Evolutionary conservation across 108 stramenopile species (phyloP), one percentile per base, ranked within the genome.

Genomic region (Cyclotella cryptica): DNA sequence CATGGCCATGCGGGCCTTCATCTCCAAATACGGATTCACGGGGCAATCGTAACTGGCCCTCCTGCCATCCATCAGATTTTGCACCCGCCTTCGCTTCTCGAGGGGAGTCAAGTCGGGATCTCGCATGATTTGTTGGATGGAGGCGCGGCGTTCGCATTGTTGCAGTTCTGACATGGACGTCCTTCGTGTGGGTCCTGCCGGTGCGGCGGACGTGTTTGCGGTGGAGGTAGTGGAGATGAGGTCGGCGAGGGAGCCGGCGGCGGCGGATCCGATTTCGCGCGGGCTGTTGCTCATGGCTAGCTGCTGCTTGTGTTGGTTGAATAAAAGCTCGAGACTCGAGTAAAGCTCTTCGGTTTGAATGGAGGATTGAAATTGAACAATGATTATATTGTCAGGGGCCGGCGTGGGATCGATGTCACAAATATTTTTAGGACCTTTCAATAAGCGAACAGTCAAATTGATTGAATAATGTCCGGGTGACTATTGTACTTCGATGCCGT

Each of bases 61-160:
- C 17, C 94, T 78, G 19, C 94, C 94, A 74, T 95, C 94, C 94
- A 95, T 95, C 19, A 95, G 51, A 66, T 70, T 68, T 68, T 95
- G 94, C 39, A 95, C 92, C 13, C 89, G 86, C 15, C 85, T 63
- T n/a, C 90, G 84, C 53, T 90, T 80, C 64, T 93, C 92, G 3
- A 85, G 65, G 0, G 79, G 80, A 8, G 87, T 74, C 1, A 95
- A 65, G 53, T 46, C 61, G 1, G 66, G 64, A 69, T 93, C 84
- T 12, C 71, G 77, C 70, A 95, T 78, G 72, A 95, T 93, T 51
- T 74, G 78, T 69, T 91, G 84, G 51, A 95, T 95, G 40, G 84
- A 87, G 0, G 89, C 89, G 27, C 94, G 88, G 17, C 94, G 80
- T 66, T 87, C 44, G 47, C 44, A 51, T 73, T 83, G 82, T 46